Conservation (phyloP, 2,329 filamentous ascomycete genomes). For the Trichoderma arundinaceum region DNA sequence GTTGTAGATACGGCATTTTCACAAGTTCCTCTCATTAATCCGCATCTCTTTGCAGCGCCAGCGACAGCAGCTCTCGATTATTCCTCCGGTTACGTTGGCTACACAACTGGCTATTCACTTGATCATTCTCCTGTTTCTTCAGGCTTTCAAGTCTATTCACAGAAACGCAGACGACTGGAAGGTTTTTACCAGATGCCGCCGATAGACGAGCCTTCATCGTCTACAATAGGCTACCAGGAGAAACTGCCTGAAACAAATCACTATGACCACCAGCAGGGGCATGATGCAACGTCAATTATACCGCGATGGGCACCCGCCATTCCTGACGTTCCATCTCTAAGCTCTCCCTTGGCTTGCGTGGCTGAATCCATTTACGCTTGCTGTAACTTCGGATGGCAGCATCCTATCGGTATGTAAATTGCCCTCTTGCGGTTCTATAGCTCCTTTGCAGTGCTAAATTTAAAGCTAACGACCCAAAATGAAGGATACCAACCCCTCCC, state of each 20-base stretch:
- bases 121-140: constrained; percentile 33
- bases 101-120: constrained; percentile 4
- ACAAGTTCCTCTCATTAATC: constrained; percentile 39
- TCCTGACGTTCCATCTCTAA: constrained; percentile 37
- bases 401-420: constrained; percentile 42
- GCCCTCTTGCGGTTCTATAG: background rate
- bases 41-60: constrained; percentile 40
- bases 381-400: constrained; percentile 41
- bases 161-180: constrained; percentile 44
- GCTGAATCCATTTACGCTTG: constrained; percentile 43
- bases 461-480: constrained; percentile 12
- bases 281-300: constrained; percentile 24
- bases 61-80: constrained; percentile 42
- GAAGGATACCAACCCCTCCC: constrained; percentile 47
- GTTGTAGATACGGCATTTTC: constrained; percentile 37
- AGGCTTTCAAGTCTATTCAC: constrained; percentile 40
- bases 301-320: constrained; percentile 34
- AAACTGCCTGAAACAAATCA: constrained; percentile 39
- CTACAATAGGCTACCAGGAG: constrained; percentile 42
- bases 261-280: constrained; percentile 35
- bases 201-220: constrained; percentile 26
- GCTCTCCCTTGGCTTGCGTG: constrained; percentile 40
- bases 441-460: background rate
- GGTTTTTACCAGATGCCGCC: constrained; percentile 42
- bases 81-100: background rate